Conservation (phyloP, 441 rosid species). For the Bruguiera hainesii region DNA sequence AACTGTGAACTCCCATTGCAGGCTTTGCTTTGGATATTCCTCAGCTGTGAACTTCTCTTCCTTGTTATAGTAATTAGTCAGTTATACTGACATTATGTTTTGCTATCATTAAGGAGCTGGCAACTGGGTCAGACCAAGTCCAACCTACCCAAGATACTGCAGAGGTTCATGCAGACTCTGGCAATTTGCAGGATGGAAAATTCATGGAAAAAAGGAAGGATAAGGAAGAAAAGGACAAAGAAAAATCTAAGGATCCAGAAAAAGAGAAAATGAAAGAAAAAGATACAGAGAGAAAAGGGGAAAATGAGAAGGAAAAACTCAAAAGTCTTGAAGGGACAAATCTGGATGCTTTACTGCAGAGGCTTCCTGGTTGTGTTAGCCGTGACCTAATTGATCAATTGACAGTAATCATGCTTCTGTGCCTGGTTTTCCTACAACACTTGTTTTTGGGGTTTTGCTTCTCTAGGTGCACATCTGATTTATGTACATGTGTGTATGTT, state of each 20-base stretch:
- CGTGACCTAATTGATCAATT: slow-evolving; percentile 98
- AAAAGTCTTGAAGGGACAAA: slow-evolving; percentile 89
- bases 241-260: slow-evolving; percentile 65
- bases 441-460: not conserved
- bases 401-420: slow-evolving; percentile 52
- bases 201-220: slow-evolving; percentile 65
- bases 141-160: slow-evolving; percentile 51
- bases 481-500: slow-evolving; percentile 6
- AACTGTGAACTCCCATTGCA: slow-evolving; percentile 17
- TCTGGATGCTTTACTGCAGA: slow-evolving; percentile 90
- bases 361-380: slow-evolving; percentile 96
- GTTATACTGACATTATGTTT: not conserved
- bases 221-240: slow-evolving; percentile 80
- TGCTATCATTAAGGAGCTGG: slow-evolving; percentile 50
- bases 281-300: slow-evolving; percentile 74
- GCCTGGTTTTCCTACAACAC: slow-evolving; percentile 14
- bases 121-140: slow-evolving; percentile 61
- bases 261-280: slow-evolving; percentile 86
- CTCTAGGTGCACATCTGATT: not conserved
- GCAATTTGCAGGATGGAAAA: slow-evolving; percentile 55
- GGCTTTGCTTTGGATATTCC: not conserved
- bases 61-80: too few relatives aligned
- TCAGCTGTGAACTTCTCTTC: too few relatives aligned
- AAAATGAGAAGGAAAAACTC: slow-evolving; percentile 81
- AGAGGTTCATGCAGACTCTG: slow-evolving; percentile 61